Base-by-base conservation (phyloP, 345 rosid species). In the Lepidium aucheri region DNA sequence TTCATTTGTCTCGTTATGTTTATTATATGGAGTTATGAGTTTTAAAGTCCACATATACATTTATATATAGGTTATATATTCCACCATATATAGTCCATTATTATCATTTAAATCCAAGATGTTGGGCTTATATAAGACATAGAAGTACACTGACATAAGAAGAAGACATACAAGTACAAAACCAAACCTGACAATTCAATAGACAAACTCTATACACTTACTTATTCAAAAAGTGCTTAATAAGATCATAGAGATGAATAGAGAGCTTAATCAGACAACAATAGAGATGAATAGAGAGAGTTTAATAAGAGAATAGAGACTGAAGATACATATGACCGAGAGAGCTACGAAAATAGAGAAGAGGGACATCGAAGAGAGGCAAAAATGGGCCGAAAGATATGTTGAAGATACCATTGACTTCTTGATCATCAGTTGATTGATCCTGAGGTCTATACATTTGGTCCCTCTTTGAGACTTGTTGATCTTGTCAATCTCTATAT, bases 351-450 rank as follows among this genome's bases (percentile, higher is more conserved):
- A 45, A 14, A 13, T 52, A 65, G 39, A 51, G 39, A 44, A 60
- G 30, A 26, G 60, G 34, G 28, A 26, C 30, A 26, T 26, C 34
- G 68, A 72, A 41, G 53, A 72, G 11, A 47, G 45, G 60, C 40
- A 33, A 50, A 65, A 65, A 57, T 72, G 72, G 60, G 71, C 70
- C 70, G 60, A 40, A 49, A 22, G 11, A 73, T 65, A 57, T 72
- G 66, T 49, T 57, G 70, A 57, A 47, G 65, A 33, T 64, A 43
- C 50, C 71, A 49, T 57, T 39, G 52, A 56, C 39, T 56, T 64
- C 41, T 71, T 71, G 70, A 30, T 56, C 76, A 71, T 47, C 65
- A 39, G 45, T 56, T 11, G 63, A 56, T 63, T 63, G 65, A 46
- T 71, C 49, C 49, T 64, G 70, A 72, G 52, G 46, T 26, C 44